Evolutionary conservation across 495 filamentous ascomycete species (phyloP).

Genomic region (Friedmanniomyces simplex): DNA sequence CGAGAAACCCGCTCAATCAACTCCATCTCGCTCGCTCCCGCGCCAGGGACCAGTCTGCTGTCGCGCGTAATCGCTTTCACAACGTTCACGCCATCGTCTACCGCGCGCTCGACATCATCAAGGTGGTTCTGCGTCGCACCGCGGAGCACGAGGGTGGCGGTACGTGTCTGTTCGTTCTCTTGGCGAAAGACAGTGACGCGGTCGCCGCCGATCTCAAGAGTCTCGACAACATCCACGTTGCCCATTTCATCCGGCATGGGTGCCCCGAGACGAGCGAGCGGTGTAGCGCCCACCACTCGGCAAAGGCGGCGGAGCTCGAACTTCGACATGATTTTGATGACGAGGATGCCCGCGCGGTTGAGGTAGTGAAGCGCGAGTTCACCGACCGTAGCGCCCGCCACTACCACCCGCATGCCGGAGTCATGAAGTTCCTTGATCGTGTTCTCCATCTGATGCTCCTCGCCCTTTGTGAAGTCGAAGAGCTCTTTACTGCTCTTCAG

Average conservation of each 20-base stretch:
- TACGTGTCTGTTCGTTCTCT: constrained; percentile 83
- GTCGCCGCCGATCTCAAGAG: constrained; percentile 95
- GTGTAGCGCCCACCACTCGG: constrained; percentile 92
- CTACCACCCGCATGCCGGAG: constrained; percentile 80
- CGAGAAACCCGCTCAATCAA: constrained; percentile 83
- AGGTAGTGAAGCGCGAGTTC: constrained; percentile 97
- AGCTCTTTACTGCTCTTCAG: constrained; percentile 97
- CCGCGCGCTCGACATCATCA: constrained; percentile 92
- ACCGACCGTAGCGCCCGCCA: constrained; percentile 83
- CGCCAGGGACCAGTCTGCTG: constrained; percentile 80
- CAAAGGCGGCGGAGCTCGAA: constrained; percentile 91
- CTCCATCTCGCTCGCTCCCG: constrained; percentile 92
- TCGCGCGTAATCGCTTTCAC: constrained; percentile 97
- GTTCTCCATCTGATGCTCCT: constrained; percentile 82
- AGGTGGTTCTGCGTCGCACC: constrained; percentile 97
- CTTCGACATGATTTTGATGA: constrained; percentile 97
- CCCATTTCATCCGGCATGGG: constrained; percentile 99
- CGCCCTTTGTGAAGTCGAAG: constrained; percentile 94
- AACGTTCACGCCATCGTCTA: constrained; percentile 97
- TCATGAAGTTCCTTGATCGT: constrained; percentile 93
- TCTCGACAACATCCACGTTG: constrained; percentile 88
- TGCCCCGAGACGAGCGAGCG: constrained; percentile 86
- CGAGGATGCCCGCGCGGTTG: constrained; percentile 88
- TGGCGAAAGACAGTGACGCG: constrained; percentile 97
- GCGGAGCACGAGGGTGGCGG: constrained; percentile 87